Evolutionary conservation across 331 rosid genomes (phyloP).

Genomic region (Acacia concinna): DNA sequence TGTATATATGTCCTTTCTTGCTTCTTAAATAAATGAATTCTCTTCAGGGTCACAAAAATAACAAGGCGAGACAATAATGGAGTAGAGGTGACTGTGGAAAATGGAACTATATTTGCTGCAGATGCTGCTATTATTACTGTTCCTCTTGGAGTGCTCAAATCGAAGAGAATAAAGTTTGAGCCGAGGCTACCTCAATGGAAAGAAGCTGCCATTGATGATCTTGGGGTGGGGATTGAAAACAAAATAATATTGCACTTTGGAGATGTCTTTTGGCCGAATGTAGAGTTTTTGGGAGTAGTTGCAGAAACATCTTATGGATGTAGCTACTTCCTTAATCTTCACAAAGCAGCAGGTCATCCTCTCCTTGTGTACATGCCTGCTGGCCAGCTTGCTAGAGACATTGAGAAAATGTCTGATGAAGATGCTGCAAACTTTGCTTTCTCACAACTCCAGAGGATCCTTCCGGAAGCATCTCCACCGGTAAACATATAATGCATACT

Average conservation of each 20-base stretch:
- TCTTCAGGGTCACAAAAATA: constrained; percentile 79
- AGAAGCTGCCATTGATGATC: constrained; percentile 84
- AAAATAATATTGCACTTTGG: constrained; percentile 88
- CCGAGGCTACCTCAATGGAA: constrained; percentile 99
- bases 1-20: constrained; percentile 7
- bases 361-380: constrained; percentile 99
- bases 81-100: constrained; percentile 78
- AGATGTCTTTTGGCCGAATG: constrained; percentile 96
- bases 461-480: constrained; percentile 88
- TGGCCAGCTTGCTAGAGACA: constrained; percentile 95
- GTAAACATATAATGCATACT: no score
- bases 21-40: constrained; percentile 23
- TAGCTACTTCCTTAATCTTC: constrained; percentile 98
- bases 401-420: constrained; percentile 98
- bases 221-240: constrained; percentile 94
- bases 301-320: constrained; percentile 88
- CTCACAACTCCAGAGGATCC: constrained; percentile 77
- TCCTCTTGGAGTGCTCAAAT: constrained; percentile 95
- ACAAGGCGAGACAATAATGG: constrained; percentile 71
- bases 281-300: constrained; percentile 97
- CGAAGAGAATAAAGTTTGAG: constrained; percentile 72
- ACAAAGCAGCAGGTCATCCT: constrained; percentile 87
- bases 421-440: constrained; percentile 86
- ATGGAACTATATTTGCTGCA: constrained; percentile 75
- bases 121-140: constrained; percentile 88